These are phyloP conservation scores for Populus hybrid DNA, from an alignment of 441 rosid genomes.

Conservation along the genomic window DNA sequence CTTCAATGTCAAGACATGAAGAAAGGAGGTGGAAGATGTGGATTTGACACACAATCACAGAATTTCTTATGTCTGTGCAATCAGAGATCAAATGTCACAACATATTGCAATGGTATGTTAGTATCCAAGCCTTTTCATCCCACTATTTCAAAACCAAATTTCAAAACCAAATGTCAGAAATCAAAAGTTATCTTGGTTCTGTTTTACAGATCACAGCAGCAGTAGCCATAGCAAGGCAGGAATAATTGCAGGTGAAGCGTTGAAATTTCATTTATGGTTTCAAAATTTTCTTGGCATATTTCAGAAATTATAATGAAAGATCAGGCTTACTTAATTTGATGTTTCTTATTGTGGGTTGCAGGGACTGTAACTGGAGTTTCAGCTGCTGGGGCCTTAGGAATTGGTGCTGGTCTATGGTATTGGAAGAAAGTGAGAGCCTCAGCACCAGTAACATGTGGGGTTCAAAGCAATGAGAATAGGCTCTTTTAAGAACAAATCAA, in stretches of 20 bases:
- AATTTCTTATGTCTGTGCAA: conserved; percentile 62
- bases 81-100: conserved; percentile 52
- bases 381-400: conserved; percentile 75
- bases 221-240: conserved; percentile 41
- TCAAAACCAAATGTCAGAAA: background rate
- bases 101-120: conserved; percentile 57
- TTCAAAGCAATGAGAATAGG: conserved; percentile 78
- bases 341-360: conserved; percentile 14
- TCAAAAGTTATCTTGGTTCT: background rate
- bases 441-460: conserved; percentile 84
- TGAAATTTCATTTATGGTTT: background rate
- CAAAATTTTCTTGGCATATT: background rate
- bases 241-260: conserved; percentile 46
- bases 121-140: background rate
- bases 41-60: conserved; percentile 54
- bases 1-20: conserved; percentile 74
- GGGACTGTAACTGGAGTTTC: conserved; percentile 73
- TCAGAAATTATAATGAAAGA: background rate
- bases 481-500: conserved; percentile 41
- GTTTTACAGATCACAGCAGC: conserved; percentile 36
- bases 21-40: conserved; percentile 76
- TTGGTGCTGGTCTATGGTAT: conserved; percentile 77
- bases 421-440: conserved; percentile 73
- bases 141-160: background rate
- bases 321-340: background rate